Evolutionary conservation across 768 basidiomycete genomes (phyloP), one percentile per base, ranked within the genome.

Genomic region (Tremella fuciformis): DNA sequence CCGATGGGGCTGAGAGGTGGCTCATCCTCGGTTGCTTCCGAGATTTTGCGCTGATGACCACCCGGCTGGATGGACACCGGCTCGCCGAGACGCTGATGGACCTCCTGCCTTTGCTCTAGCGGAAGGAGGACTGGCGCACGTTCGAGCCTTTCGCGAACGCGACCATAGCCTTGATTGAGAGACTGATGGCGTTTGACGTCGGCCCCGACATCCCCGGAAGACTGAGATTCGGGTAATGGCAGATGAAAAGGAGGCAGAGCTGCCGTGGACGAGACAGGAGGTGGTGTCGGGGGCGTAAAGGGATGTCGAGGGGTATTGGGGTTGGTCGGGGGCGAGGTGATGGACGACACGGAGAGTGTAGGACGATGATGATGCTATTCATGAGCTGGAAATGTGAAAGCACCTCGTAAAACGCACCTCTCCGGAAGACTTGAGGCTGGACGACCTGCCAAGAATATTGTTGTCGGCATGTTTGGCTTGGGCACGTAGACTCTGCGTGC

Each of bases 111-210:
- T 52, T 71, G 68, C n/a, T 70, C 66, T 7, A 66, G 57, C 7
- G 49, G 58, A 11, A 66, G 53, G 3, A 69, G 41, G 26, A 67
- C 62, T 15, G 65, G 70, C 51, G 59, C 62, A 21, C 63, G 64
- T 44, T 70, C 69, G n/a, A 70, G 55, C 13, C 69, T 54, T 1
- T 67, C 68, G 1, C 63, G 63, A 26, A 64, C 62, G 15, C 71
- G 51, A 37, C 64, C 65, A 46, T 67, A 52, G 2, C 66, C 69
- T 19, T 68, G 56, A 13, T 60, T 70, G 53, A 73, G 63, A 9
- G 67, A 69, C 57, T 73, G 67, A 57, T 75, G 65, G 25, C 69
- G 59, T 51, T 71, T 65, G 57, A 73, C 42, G 54, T 67, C 71
- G 22, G 63, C 59, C 1, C 69, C 66, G 6, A 22, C 48, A 2